Base-by-base conservation (phyloP, 2,329 filamentous ascomycete genomes). In the Aulographum hederae region DNA sequence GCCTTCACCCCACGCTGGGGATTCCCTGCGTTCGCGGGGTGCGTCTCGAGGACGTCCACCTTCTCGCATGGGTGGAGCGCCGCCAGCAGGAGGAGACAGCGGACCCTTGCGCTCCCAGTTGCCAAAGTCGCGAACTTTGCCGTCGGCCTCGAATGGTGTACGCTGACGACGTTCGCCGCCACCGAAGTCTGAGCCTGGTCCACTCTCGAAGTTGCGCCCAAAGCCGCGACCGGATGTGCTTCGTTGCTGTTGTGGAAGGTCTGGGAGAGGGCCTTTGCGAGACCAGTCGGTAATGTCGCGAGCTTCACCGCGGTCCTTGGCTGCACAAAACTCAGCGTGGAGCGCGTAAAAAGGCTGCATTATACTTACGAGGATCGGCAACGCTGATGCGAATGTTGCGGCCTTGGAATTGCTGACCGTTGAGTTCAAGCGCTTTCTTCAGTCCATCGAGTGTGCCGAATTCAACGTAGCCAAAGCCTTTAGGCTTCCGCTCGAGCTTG, bases 401-500 rank as follows among this genome's bases (percentile, higher is more conserved):
- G 44, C 84, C 84, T 53, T 91, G 78, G 54, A 95, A 85, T 36
- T 71, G 73, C 38, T 72, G 65, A 45, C 82, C 80, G 47, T 85
- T 85, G 39, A 89, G 68, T 36, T 73, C 71, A 40, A 98, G 68
- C 34, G 89, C 89, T 58, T 84, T 78, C 64, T 92, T 91, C 47
- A 98, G 63, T 37, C 86, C 86, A 31, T 95, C 86, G 28, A 89
- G 61, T 32, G 73, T 76, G 42, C 67, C 73, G 48, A 98, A 98
- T 56, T 98, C 89, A 41, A 92, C 86, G 53, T 98, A 98, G 38
- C 86, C 89, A 47, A 98, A 98, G 30, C 89, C 89, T 65, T 98
- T 98, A 41, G 89, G 89, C 49, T 85, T 84, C 56, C 78, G 73
- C 51, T 89, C 78, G 53, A 93, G 67, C 51, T 86, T 89, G 58